phyloP scores from a whole-genome alignment of 2,329 filamentous ascomycete genomes.

The Colletotrichum sp. region DNA sequence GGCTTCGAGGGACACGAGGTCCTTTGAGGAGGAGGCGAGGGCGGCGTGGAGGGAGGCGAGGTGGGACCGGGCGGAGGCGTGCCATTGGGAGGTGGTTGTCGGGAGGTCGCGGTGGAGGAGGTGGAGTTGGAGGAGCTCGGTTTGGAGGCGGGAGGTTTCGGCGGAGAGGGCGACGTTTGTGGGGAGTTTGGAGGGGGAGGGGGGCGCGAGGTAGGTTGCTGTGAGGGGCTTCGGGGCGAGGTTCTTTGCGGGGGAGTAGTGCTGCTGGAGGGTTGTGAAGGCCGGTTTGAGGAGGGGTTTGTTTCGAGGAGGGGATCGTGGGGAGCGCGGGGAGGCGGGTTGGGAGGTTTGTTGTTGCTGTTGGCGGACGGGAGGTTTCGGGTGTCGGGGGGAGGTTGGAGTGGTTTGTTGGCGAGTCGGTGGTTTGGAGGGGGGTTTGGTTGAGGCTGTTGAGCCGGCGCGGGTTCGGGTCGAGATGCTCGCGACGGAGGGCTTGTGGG shows the following conservation, averaged over 20 bases:
- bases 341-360: neutral
- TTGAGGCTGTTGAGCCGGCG: neutral
- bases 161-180: constrained; percentile 64
- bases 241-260: constrained; percentile 69
- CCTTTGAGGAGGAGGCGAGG: constrained; percentile 38
- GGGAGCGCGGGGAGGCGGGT: constrained; percentile 1
- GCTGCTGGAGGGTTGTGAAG: constrained; percentile 69
- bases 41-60: constrained; percentile 51
- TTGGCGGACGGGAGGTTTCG: constrained; percentile 29
- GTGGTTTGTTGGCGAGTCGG: neutral
- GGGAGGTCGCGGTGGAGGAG: constrained; percentile 63
- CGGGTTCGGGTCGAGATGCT: neutral
- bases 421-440: neutral
- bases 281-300: constrained; percentile 52
- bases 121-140: constrained; percentile 69
- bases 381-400: constrained; percentile 15
- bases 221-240: constrained; percentile 67
- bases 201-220: constrained; percentile 60
- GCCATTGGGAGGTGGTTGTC: constrained; percentile 54
- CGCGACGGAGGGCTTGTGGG: neutral
- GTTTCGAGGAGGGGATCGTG: constrained; percentile 13
- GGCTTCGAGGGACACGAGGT: constrained; percentile 41
- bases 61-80: constrained; percentile 55
- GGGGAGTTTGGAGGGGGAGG: constrained; percentile 66
- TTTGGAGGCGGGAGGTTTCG: constrained; percentile 64